Base-by-base conservation (phyloP, 495 filamentous ascomycete species). In the Neurospora sp. region DNA sequence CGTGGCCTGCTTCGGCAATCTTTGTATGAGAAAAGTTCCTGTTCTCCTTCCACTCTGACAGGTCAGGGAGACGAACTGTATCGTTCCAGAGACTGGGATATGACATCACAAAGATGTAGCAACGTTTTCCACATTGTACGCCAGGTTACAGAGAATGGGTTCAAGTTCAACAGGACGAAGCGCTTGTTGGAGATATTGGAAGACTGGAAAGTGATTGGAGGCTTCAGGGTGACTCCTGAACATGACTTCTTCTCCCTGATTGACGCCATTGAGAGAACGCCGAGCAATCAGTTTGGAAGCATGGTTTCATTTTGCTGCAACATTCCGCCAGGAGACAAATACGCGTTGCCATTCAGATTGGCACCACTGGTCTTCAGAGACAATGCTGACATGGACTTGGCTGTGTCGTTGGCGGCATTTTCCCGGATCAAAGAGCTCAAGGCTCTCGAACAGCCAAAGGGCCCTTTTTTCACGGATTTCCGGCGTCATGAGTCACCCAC, bases 301-400 rank as follows among this genome's bases (percentile, higher is more conserved):
- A 48, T 71, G n/a, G 70, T 71, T 12, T 48, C 48, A 16, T 61
- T 61, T 14, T 65, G 48, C n/a, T 40, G 35, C 31, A 38, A 53
- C 31, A 65, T 53, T 16, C 42, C 2, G 0, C 4, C 42, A 35
- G 35, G 10, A n/a, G 31, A 61, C 44, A 48, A 48, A 20, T 71
- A 71, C 10, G 70, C 12, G n/a, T 31, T 53, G n/a, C 70, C 59
- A n/a, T 71, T 71, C 38, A 71, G 59, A 38, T 22, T 71, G 20
- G 44, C 70, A 4, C 70, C 59, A n/a, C 16, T 71, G 10, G 40
- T 53, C 41, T 71, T 71, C 20, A 12, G 22, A 14, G 42, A 35
- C 12, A 40, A 65, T 31, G 20, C 41, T 12, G n/a, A 71, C 16
- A 71, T 61, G 22, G 70, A 71, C 20, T 7, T 71, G 31, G 18